A percentile compares a stretch with the other conserved stretches of the same genome.
Evolutionary conservation across 139 green algal genomes (phyloP).

Genomic region (Protoeuglena noctilucae): DNA sequence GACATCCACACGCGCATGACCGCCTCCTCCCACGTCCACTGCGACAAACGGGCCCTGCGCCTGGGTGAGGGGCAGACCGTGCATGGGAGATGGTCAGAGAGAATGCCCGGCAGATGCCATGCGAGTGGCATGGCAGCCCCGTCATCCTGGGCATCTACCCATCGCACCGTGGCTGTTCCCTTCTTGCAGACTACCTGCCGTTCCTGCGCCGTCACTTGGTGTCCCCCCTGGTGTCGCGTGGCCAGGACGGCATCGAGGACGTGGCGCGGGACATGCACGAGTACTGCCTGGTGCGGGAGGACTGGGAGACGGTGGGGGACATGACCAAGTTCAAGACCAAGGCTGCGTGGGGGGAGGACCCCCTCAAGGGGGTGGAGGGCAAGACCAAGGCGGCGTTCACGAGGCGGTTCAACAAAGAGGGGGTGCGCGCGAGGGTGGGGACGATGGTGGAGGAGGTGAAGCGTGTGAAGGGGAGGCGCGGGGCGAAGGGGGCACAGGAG

Average conservation of each 20-base stretch:
- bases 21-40: constrained; percentile 14
- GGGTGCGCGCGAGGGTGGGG: constrained; percentile 17
- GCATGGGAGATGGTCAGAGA: too few relatives aligned
- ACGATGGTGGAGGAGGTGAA: constrained; percentile 13
- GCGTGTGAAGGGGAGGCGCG: constrained; percentile 9
- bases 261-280: constrained; percentile 29
- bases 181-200: constrained; percentile 69
- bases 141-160: too few relatives aligned
- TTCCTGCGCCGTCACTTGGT: constrained; percentile 38
- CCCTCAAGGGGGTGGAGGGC: neutral
- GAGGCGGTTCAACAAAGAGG: constrained; percentile 39
- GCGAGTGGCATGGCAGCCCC: too few relatives aligned
- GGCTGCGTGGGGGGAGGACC: constrained; percentile 6
- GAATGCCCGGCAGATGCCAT: too few relatives aligned
- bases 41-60: constrained; percentile 20
- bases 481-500: constrained; percentile 8
- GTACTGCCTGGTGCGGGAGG: constrained; percentile 25
- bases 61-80: too few relatives aligned
- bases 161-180: too few relatives aligned
- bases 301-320: constrained; percentile 20
- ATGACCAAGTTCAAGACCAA: constrained; percentile 21
- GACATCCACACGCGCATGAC: constrained; percentile 72
- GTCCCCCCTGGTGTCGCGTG: constrained; percentile 25
- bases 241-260: constrained; percentile 43
- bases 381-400: constrained; percentile 20